Evolutionary conservation across 371 early-diverging fungal genomes (phyloP).

Genomic region (Capillidium heterosporum): DNA sequence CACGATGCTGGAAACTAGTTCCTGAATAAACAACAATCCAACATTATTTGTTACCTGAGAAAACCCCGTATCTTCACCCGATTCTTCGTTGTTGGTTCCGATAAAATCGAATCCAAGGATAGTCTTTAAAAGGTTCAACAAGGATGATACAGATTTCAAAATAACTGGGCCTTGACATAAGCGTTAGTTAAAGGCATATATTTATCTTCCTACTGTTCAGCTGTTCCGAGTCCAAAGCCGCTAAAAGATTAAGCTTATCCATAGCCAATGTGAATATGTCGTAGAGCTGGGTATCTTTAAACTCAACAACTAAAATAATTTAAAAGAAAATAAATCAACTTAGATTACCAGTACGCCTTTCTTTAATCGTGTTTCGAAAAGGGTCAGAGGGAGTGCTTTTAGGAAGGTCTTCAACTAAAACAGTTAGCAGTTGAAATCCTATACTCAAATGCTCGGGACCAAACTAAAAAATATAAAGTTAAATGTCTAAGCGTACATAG

Average conservation of each 20-base stretch:
- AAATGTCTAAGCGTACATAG: background rate
- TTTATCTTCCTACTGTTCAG: slow-evolving; percentile 16
- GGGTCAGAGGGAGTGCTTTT: slow-evolving; percentile 25
- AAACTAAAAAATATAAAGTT: slow-evolving; percentile 16
- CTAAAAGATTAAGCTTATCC: slow-evolving; percentile 28
- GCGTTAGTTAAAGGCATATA: background rate
- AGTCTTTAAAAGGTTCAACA: slow-evolving; percentile 38
- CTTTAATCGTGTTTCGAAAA: slow-evolving; percentile 37
- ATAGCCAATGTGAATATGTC: slow-evolving; percentile 48
- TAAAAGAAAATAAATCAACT: background rate
- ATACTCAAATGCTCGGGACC: slow-evolving; percentile 37
- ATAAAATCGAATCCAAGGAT: slow-evolving; percentile 75
- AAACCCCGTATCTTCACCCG: slow-evolving; percentile 61
- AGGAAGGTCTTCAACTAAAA: slow-evolving; percentile 44
- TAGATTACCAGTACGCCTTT: slow-evolving; percentile 29
- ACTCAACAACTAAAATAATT: slow-evolving; percentile 29
- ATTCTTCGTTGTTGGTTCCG: slow-evolving; percentile 67
- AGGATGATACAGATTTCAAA: slow-evolving; percentile 27
- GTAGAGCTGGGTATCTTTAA: slow-evolving; percentile 59
- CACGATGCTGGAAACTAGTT: background rate
- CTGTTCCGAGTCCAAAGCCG: slow-evolving; percentile 20
- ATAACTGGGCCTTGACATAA: background rate
- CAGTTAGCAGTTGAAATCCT: slow-evolving; percentile 32
- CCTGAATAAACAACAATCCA: too few relatives aligned
- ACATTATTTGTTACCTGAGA: slow-evolving; percentile 29